Evolutionary conservation across 1,284 basidiomycete species (phyloP).

Genomic region (Cerioporus squamosus): DNA sequence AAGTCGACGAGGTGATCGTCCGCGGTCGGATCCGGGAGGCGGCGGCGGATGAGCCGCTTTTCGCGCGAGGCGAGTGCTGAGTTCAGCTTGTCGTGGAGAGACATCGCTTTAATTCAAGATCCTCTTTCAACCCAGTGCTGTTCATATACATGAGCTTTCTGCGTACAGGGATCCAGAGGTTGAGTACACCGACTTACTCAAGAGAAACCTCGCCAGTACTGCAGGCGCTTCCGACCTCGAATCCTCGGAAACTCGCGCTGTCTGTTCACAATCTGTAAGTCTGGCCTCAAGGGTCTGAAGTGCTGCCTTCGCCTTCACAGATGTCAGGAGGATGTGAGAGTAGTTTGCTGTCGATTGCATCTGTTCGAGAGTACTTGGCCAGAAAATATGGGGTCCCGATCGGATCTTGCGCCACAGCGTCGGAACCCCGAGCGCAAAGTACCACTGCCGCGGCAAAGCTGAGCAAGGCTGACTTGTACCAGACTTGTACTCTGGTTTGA

Average conservation of each 20-base stretch:
- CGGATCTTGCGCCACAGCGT: background rate
- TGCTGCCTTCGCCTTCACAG: too few species aligned
- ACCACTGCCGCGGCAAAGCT: too few species aligned
- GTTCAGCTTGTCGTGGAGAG: conserved; percentile 44
- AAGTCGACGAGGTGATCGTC: conserved; percentile 67
- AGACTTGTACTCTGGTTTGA: too few species aligned
- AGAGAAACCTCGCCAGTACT: too few species aligned
- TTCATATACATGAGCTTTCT: background rate
- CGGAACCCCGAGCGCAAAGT: too few species aligned
- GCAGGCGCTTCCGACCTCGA: too few species aligned
- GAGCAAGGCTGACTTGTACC: too few species aligned
- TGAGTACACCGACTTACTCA: too few species aligned
- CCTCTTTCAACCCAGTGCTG: background rate
- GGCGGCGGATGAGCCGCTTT: conserved; percentile 61
- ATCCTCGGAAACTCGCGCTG: too few species aligned
- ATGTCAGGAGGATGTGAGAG: too few species aligned
- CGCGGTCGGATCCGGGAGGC: conserved; percentile 54
- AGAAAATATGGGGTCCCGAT: conserved; percentile 1
- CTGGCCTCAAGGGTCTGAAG: too few species aligned
- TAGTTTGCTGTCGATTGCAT: background rate
- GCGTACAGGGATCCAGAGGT: background rate
- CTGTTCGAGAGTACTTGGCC: background rate
- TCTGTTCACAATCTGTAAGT: too few species aligned
- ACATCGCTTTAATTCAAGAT: conserved; percentile 5
- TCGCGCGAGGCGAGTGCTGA: conserved; percentile 66